A percentile compares a stretch with the other conserved stretches of the same genome.
Conservation (phyloP, 768 basidiomycete genomes). For the Termitomyces heimii region DNA sequence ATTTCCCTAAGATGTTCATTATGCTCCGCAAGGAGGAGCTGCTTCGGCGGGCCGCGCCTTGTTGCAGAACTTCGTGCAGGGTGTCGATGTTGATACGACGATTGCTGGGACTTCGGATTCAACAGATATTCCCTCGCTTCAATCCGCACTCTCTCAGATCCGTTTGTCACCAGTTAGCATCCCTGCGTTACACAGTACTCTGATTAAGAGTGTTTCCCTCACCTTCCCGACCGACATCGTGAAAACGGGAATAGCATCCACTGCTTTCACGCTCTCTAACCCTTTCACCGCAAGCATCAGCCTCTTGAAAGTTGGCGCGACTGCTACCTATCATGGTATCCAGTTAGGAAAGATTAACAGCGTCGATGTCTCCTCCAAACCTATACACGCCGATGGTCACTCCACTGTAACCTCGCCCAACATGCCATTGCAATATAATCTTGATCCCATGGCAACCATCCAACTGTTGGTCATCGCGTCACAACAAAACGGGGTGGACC, state of each 20-base stretch:
- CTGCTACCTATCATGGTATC: slow-evolving; percentile 48
- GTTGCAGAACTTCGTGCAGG: slow-evolving; percentile 68
- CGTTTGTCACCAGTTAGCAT: slow-evolving; percentile 55
- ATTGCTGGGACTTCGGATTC: slow-evolving; percentile 52
- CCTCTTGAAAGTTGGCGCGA: slow-evolving; percentile 47
- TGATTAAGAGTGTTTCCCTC: slow-evolving; percentile 51
- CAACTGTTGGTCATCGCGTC: slow-evolving; percentile 45
- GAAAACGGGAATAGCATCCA: slow-evolving; percentile 51
- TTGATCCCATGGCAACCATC: slow-evolving; percentile 58
- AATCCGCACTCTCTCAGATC: slow-evolving; percentile 56
- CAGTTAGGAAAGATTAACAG: slow-evolving; percentile 54
- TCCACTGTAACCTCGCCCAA: slow-evolving; percentile 47
- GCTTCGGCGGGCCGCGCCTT: slow-evolving; percentile 46
- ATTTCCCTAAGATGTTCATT: slow-evolving; percentile 46
- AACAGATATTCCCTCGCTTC: slow-evolving; percentile 55
- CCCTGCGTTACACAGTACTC: slow-evolving; percentile 55
- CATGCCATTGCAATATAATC: slow-evolving; percentile 59
- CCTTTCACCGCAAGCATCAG: slow-evolving; percentile 73
- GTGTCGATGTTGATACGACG: slow-evolving; percentile 44
- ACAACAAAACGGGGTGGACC: slow-evolving; percentile 45
- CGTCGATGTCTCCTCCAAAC: slow-evolving; percentile 47
- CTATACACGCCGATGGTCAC: slow-evolving; percentile 57
- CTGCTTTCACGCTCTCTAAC: slow-evolving; percentile 53
- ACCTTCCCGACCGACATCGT: slow-evolving; percentile 59
- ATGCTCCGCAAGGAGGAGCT: slow-evolving; percentile 49